These are phyloP conservation scores for Ophiostoma sp. DNA, from an alignment of 2,329 filamentous ascomycete species.

Conservation along the genomic window DNA sequence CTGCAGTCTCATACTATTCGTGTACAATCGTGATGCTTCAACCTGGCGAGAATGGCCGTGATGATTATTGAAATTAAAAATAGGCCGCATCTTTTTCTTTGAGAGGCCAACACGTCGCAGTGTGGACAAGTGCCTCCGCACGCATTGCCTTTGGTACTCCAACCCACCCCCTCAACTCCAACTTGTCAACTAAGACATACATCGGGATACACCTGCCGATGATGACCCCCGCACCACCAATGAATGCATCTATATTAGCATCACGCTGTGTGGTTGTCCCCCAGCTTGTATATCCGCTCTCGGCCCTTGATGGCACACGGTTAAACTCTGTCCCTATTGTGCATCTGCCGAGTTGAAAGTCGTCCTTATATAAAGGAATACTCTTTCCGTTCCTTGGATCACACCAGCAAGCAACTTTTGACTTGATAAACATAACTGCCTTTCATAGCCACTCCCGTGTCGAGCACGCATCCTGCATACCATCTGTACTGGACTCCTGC, in stretches of 20 bases:
- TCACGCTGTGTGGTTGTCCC: not conserved
- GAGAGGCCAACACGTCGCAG: not conserved
- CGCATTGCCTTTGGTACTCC: not conserved
- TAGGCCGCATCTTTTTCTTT: not conserved
- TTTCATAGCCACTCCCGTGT: not conserved
- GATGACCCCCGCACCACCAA: conserved; percentile 3
- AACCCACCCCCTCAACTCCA: not conserved
- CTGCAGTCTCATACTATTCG: not conserved
- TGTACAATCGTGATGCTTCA: not conserved
- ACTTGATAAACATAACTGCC: not conserved
- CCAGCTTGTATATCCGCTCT: not conserved
- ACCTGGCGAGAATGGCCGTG: not conserved
- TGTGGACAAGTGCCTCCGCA: not conserved
- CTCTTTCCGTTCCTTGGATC: not conserved
- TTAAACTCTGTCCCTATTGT: not conserved
- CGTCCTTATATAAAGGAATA: not conserved
- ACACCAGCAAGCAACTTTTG: not conserved
- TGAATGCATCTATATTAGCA: not conserved
- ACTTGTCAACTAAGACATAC: not conserved
- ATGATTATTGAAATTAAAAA: too few species aligned
- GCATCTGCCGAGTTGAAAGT: not conserved
- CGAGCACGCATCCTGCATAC: not conserved
- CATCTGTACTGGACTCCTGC: not conserved
- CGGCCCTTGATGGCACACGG: not conserved
- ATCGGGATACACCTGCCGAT: conserved; percentile 22